phyloP scores from a whole-genome alignment of 2,329 filamentous ascomycete species.

The Xylariaceae sp. region DNA sequence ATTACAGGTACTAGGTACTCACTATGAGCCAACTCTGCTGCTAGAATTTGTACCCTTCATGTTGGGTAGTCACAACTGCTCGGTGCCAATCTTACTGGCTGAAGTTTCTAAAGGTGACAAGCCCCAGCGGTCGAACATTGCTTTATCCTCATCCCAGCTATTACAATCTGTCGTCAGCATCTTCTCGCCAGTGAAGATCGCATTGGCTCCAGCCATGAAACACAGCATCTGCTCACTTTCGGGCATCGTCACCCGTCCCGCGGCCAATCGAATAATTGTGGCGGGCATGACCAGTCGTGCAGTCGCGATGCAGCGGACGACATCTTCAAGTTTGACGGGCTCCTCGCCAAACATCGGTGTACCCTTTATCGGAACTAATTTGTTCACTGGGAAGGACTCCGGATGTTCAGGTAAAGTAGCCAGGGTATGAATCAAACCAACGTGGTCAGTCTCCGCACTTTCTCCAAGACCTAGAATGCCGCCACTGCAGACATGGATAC shows the following conservation, averaged over 20 bases:
- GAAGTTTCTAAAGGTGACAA: too few species aligned
- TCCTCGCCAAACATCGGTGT: conserved; percentile 76
- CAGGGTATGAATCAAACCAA: conserved; percentile 80
- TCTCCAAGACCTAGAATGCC: conserved; percentile 78
- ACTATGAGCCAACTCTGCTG: too few species aligned
- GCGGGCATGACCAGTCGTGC: conserved; percentile 78
- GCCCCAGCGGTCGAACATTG: conserved; percentile 79
- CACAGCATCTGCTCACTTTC: conserved; percentile 88
- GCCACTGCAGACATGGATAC: conserved; percentile 89
- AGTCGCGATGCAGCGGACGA: conserved; percentile 79
- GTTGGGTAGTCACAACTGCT: too few species aligned
- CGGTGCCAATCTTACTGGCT: too few species aligned
- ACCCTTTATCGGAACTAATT: conserved; percentile 84
- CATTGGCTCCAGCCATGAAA: conserved; percentile 88
- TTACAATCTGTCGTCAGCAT: conserved; percentile 92
- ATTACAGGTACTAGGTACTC: too few species aligned
- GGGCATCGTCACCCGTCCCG: conserved; percentile 75
- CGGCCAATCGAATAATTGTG: conserved; percentile 86
- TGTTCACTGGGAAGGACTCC: conserved; percentile 88
- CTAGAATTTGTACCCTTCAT: too few species aligned
- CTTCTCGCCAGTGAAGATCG: conserved; percentile 92
- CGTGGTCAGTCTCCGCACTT: conserved; percentile 68
- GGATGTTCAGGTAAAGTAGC: conserved; percentile 77
- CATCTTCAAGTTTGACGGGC: conserved; percentile 70
- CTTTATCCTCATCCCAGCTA: conserved; percentile 85